Base-by-base conservation (phyloP, 2,329 filamentous ascomycete genomes). In the Exophiala oligosperma region DNA sequence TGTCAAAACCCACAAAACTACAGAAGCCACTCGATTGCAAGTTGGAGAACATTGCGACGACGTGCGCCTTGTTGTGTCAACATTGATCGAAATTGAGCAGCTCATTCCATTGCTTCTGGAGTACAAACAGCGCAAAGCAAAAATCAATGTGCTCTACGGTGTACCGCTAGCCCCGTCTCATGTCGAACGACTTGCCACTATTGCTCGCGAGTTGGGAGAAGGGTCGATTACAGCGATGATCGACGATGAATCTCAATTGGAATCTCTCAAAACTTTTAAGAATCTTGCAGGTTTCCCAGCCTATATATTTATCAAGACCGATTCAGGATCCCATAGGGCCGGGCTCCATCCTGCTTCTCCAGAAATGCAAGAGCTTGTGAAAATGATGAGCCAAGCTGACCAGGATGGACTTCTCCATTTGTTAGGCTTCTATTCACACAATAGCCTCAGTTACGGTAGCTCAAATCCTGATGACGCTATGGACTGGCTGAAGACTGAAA, bases 1-100 rank as follows among this genome's bases (percentile, higher is more conserved):
- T 71, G 84, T 93, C 59, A 94, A 94, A 74, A 92, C 89, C 23
- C 90, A 94, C 72, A 94, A 94, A 77, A 91, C 89, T 0, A 75
- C 77, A 4, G 83, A 91, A 70, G 72, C 90, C 50, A 82, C 87
- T 1, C 78, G 79, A 52, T 73, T 91, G 24, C 89, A 92, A 80
- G 84, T 91, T n/a, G 88, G 88, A 7, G 72, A 79, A 28, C 69
- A 78, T 55, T 67, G 74, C 47, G 69, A 74, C 51, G 80, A 82
- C 3, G 74, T 79, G 21, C 85, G 87, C 38, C 77, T 93, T 53
- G 80, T 92, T 35, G 85, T 87, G 1, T 92, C 89, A 1, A 94
- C 90, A 0, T 64, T 92, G n/a, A 75, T 83, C 2, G 90, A 93
- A 72, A 85, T 86, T 1, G 89, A 93, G 70, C 81, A 83, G 51